Conservation (phyloP, 2,329 filamentous ascomycete genomes). For the Juglanconis juglandina region DNA sequence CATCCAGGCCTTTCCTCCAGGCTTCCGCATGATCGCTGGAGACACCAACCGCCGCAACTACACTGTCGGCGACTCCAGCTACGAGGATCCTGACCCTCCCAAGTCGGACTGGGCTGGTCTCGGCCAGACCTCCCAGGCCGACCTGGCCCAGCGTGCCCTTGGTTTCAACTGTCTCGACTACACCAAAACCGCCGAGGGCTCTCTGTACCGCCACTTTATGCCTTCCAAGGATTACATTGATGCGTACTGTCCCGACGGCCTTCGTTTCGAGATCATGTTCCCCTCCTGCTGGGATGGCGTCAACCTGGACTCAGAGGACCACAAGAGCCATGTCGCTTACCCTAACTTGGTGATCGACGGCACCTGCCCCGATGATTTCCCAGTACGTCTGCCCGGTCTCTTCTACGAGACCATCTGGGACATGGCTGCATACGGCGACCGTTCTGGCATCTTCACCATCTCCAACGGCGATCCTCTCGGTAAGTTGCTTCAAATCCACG, state of each 20-base stretch:
- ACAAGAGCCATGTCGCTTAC: slow-evolving; percentile 70
- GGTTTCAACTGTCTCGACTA: slow-evolving; percentile 98
- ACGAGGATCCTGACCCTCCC: slow-evolving; percentile 57
- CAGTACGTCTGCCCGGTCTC: slow-evolving; percentile 67
- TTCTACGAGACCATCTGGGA: slow-evolving; percentile 86
- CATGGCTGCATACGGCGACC: slow-evolving; percentile 61
- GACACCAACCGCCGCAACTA: slow-evolving; percentile 66
- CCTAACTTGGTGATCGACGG: slow-evolving; percentile 74
- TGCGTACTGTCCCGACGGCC: slow-evolving; percentile 73
- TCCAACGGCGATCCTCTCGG: slow-evolving; percentile 75
- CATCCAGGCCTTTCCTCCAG: slow-evolving; percentile 69
- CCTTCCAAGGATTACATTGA: slow-evolving; percentile 80
- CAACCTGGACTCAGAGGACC: slow-evolving; percentile 51
- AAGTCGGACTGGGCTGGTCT: slow-evolving; percentile 68
- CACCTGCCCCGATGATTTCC: slow-evolving; percentile 66
- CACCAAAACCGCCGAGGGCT: slow-evolving; percentile 58
- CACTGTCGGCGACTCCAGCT: slow-evolving; percentile 64
- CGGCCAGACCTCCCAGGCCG: slow-evolving; percentile 62
- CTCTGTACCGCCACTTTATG: slow-evolving; percentile 76
- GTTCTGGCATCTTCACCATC: slow-evolving; percentile 68
- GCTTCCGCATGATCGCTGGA: slow-evolving; percentile 81
- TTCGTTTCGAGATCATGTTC: slow-evolving; percentile 83
- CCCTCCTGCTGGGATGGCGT: slow-evolving; percentile 85
- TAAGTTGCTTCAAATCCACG: slow-evolving; percentile 30
- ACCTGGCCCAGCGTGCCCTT: slow-evolving; percentile 74